Conservation (phyloP, 1,284 basidiomycete species). For the Termitomyces sp. region DNA sequence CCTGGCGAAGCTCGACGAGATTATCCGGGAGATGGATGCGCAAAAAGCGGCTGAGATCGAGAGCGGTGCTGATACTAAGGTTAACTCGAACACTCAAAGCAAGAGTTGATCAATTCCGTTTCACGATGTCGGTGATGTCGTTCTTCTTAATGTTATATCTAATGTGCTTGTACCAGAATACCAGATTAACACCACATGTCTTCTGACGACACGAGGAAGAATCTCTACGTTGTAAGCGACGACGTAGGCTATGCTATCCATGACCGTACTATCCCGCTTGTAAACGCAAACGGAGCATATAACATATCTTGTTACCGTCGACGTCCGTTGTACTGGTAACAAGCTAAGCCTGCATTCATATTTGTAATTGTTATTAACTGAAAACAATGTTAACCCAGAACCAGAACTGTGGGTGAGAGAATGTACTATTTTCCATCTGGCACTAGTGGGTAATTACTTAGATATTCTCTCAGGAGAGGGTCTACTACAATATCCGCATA, state of each 20-base stretch:
- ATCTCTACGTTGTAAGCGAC: background rate
- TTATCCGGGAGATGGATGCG: conserved; percentile 28
- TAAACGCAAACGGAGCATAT: background rate
- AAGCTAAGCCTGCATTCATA: too few species aligned
- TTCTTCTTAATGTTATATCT: conserved; percentile 29
- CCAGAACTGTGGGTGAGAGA: background rate
- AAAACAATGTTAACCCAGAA: too few species aligned
- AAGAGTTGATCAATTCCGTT: background rate
- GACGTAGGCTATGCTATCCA: too few species aligned
- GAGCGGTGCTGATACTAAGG: background rate
- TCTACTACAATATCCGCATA: too few species aligned
- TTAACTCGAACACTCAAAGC: background rate
- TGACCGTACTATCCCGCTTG: background rate
- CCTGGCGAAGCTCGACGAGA: conserved; percentile 47
- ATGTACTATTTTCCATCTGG: background rate
- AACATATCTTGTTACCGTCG: background rate
- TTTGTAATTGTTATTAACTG: too few species aligned
- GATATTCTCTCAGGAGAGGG: too few species aligned
- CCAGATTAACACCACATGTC: background rate
- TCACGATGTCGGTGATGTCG: conserved; percentile 3
- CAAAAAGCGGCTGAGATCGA: background rate
- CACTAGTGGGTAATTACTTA: too few species aligned
- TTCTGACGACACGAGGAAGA: background rate
- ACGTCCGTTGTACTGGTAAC: too few species aligned
- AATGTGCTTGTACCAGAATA: background rate